These are phyloP conservation scores for Aspergillus biplanus DNA, from an alignment of 495 filamentous ascomycete species.

Conservation along the genomic window DNA sequence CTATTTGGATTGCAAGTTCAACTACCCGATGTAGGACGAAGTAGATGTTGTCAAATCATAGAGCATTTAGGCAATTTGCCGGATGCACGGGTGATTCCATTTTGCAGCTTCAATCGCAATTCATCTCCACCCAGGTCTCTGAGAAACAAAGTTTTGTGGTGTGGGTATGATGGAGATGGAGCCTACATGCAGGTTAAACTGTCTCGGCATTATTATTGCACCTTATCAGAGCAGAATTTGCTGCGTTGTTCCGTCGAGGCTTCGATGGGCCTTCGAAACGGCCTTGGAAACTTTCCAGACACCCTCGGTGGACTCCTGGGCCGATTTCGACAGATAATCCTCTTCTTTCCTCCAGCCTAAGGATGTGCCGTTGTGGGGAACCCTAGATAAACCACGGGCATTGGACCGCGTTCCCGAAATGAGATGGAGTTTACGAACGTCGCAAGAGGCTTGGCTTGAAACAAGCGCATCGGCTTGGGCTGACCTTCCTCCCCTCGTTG, in stretches of 20 bases:
- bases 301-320: slow-evolving; percentile 13
- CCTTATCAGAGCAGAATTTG: slow-evolving; percentile 24
- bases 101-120: slow-evolving; percentile 23
- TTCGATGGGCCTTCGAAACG: slow-evolving; percentile 30
- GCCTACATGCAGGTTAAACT: slow-evolving; percentile 20
- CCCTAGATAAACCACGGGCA: slow-evolving; percentile 28
- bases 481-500: slow-evolving; percentile 13
- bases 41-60: slow-evolving; percentile 20
- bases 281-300: slow-evolving; percentile 23
- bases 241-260: slow-evolving; percentile 22
- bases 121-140: slow-evolving; percentile 22
- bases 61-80: slow-evolving; percentile 26
- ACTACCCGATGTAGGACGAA: slow-evolving; percentile 14
- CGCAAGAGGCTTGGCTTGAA: slow-evolving; percentile 28
- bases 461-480: slow-evolving; percentile 21
- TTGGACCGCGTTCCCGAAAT: slow-evolving; percentile 32
- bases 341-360: slow-evolving; percentile 18
- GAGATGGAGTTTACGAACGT: slow-evolving; percentile 21
- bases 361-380: slow-evolving; percentile 32
- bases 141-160: slow-evolving; percentile 6
- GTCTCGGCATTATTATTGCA: slow-evolving; percentile 13
- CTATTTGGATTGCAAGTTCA: not conserved
- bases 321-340: slow-evolving; percentile 16
- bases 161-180: slow-evolving; percentile 1
- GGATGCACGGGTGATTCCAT: slow-evolving; percentile 22